Conservation (phyloP, 228 moss, liverwort and hornwort species). For the Sphagnum fallax region DNA sequence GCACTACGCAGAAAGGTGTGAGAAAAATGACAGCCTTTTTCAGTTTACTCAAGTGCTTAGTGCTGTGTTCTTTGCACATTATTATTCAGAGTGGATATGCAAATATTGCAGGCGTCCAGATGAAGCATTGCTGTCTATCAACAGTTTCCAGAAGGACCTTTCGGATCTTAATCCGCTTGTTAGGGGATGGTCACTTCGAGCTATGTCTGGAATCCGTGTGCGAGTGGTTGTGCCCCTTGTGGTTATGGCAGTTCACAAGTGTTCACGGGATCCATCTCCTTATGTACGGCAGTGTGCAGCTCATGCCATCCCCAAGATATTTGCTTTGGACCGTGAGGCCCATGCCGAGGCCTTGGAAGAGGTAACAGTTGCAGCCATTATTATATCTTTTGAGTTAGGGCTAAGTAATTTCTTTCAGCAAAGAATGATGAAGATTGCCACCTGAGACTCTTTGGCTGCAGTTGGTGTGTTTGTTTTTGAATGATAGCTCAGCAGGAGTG, state of each 20-base stretch:
- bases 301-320: constrained; percentile 87
- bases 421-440: background rate
- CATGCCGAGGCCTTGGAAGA: constrained; percentile 77
- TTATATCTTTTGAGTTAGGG: background rate
- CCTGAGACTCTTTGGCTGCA: constrained; percentile 44
- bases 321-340: constrained; percentile 76
- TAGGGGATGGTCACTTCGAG: constrained; percentile 90
- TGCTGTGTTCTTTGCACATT: background rate
- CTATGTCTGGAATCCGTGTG: constrained; percentile 97
- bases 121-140: constrained; percentile 96
- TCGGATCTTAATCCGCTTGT: constrained; percentile 93
- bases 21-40: background rate
- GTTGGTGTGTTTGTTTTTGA: constrained; percentile 79
- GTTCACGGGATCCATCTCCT: constrained; percentile 85
- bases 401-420: background rate
- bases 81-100: background rate
- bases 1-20: constrained; percentile 99
- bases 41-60: background rate
- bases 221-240: constrained; percentile 94
- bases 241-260: constrained; percentile 90
- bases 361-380: constrained; percentile 24
- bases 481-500: constrained; percentile 84
- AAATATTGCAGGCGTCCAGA: constrained; percentile 70
- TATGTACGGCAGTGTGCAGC: constrained; percentile 97
- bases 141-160: constrained; percentile 97